Base-by-base conservation (phyloP, 257 asterid species). In the Jaltomata sinuosa region DNA sequence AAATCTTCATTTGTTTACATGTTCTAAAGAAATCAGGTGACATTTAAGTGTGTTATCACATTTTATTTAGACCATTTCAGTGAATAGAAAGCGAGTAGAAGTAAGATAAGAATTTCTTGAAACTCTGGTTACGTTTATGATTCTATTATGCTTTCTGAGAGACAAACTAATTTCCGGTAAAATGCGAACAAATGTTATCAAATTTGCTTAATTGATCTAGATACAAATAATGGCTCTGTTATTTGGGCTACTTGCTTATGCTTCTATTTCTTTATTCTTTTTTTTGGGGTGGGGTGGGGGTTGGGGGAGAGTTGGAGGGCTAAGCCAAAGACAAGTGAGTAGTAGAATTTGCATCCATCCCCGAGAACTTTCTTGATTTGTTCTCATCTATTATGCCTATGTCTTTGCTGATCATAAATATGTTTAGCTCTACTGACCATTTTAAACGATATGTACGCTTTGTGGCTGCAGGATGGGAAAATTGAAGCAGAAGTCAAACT, bases 401-500 rank as follows among this genome's bases (percentile, higher is more conserved):
- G 59, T 76, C 36, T 76, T 76, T 76, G 8, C 61, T 45, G 59
- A 45, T 47, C 18, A 11, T 74, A 25, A 74, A 4, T 47, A 47
- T 9, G 27, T 31, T 25, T 76, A 76, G 62, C 9, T 49, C 81
- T n/a, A 29, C 25, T 27, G 14, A 76, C 42, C 42, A 16, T 27
- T 76, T 49, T 49, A 47, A 16, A 49, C 6, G 10, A 27, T 76
- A 9, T 3, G 42, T 76, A 49, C 8, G 19, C 59, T 47, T 76
- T 76, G 38, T 76, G 16, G 61, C 36, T 49, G 42, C 92, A 96
- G 99, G 99, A 97, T 91, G 99, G 99, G 31, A 97, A 97, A 92
- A 95, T 97, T 85, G 98, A 97, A 89, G 99, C 99, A 32, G 98
- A 95, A 90, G 98, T 97, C 84, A 97, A 92, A 88, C 99, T 95